These are phyloP conservation scores for Hsuehochloa calcarea DNA, from an alignment of 176 grass and related monocot species.

Conservation along the genomic window DNA sequence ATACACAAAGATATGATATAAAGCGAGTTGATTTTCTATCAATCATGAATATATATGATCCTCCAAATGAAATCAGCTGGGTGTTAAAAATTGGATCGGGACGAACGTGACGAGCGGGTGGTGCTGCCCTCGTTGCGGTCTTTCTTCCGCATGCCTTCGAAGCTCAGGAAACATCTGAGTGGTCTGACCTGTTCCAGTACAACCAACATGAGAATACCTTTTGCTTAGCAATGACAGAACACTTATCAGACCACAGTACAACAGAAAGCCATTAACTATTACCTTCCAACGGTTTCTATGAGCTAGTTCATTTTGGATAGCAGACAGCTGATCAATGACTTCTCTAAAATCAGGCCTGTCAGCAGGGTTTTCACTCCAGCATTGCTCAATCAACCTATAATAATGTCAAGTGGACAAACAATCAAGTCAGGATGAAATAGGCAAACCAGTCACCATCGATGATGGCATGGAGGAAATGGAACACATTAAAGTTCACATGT, in stretches of 20 bases:
- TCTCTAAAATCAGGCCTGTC: conserved; percentile 74
- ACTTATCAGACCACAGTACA: neutral
- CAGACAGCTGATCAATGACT: conserved; percentile 57
- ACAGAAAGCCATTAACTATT: conserved; percentile 8
- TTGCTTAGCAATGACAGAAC: neutral
- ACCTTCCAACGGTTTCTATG: conserved; percentile 81
- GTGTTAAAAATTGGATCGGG: conserved; percentile 31
- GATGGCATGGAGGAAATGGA: neutral
- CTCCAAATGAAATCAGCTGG: neutral
- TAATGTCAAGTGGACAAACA: neutral
- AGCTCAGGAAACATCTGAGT: conserved; percentile 63
- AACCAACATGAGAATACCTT: conserved; percentile 24
- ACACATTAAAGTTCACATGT: neutral
- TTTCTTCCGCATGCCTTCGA: conserved; percentile 82
- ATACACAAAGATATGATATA: conserved; percentile 14
- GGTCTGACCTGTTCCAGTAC: conserved; percentile 50
- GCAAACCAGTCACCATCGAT: neutral
- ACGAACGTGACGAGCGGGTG: conserved; percentile 57
- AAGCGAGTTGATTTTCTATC: conserved; percentile 7
- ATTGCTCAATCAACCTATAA: conserved; percentile 86
- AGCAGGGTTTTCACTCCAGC: conserved; percentile 87
- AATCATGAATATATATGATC: conserved; percentile 15
- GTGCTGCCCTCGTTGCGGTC: conserved; percentile 45
- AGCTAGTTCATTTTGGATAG: conserved; percentile 60
- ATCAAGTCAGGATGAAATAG: conserved; percentile 9